These are phyloP conservation scores for Penicillium turbatum DNA, from an alignment of 495 filamentous ascomycete species.

Conservation along the genomic window DNA sequence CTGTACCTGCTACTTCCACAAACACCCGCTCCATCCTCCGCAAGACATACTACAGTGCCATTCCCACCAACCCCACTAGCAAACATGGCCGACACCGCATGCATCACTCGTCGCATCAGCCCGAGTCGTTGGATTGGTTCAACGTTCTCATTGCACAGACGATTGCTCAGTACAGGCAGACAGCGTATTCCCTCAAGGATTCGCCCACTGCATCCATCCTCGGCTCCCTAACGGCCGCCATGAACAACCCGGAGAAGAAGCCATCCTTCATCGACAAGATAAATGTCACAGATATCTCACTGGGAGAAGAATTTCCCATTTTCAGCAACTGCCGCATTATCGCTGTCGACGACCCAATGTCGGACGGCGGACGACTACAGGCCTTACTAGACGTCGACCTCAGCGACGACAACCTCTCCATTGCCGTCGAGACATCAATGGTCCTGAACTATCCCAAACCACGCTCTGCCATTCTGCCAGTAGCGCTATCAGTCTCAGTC, in stretches of 20 bases:
- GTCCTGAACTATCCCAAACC: slow-evolving; percentile 91
- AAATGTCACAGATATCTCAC: slow-evolving; percentile 81
- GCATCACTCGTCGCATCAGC: slow-evolving; percentile 75
- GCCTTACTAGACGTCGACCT: slow-evolving; percentile 96
- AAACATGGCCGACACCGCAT: slow-evolving; percentile 46
- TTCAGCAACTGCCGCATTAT: slow-evolving; percentile 98
- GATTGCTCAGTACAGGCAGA: slow-evolving; percentile 88
- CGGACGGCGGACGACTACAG: slow-evolving; percentile 66
- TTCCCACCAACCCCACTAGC: slow-evolving; percentile 38
- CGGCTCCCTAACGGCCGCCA: slow-evolving; percentile 79
- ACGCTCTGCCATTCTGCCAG: slow-evolving; percentile 82
- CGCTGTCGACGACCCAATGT: slow-evolving; percentile 48
- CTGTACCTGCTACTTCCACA: slow-evolving; percentile 50
- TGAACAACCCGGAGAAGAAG: slow-evolving; percentile 75
- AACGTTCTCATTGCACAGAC: slow-evolving; percentile 97
- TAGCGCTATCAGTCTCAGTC: slow-evolving; percentile 85
- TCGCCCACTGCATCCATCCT: slow-evolving; percentile 68
- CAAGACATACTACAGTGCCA: slow-evolving; percentile 97
- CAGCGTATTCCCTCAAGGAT: slow-evolving; percentile 78
- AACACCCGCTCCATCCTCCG: slow-evolving; percentile 87
- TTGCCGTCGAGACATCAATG: slow-evolving; percentile 90
- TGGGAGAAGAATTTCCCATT: slow-evolving; percentile 97
- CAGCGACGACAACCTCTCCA: slow-evolving; percentile 83
- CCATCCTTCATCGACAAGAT: slow-evolving; percentile 93
- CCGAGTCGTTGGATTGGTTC: slow-evolving; percentile 99